Conservation (phyloP, 805 yeast genomes). For the Candida odintsovae region DNA sequence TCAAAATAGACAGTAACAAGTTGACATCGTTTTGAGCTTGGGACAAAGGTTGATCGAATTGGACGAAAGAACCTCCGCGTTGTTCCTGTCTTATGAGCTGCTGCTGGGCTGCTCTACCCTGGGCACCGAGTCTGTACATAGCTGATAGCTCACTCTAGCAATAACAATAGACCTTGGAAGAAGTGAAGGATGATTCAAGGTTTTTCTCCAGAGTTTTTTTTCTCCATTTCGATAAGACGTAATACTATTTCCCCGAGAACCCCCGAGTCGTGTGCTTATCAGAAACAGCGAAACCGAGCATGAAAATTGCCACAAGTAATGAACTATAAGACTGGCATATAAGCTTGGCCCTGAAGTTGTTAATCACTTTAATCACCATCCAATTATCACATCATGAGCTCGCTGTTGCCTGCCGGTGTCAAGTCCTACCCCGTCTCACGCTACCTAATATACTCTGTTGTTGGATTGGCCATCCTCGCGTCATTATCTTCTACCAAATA, state of each 20-base stretch:
- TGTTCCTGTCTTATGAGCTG: slow-evolving; percentile 23
- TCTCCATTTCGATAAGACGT: too few relatives aligned
- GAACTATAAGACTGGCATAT: too few relatives aligned
- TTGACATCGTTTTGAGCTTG: slow-evolving; percentile 25
- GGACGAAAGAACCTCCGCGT: slow-evolving; percentile 27
- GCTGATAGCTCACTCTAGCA: too few relatives aligned
- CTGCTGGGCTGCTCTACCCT: slow-evolving; percentile 20
- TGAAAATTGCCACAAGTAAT: too few relatives aligned
- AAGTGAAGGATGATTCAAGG: too few relatives aligned
- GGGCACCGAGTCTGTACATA: slow-evolving; percentile 25
- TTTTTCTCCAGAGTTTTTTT: not conserved
- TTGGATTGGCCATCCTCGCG: slow-evolving; percentile 27
- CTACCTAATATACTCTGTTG: slow-evolving; percentile 16
- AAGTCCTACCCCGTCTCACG: slow-evolving; percentile 30
- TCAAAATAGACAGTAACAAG: slow-evolving; percentile 19
- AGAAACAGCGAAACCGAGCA: not conserved
- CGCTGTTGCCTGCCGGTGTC: slow-evolving; percentile 33
- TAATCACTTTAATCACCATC: too few relatives aligned
- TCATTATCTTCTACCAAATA: slow-evolving; percentile 32
- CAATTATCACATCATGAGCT: slow-evolving; percentile 13
- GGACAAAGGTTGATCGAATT: slow-evolving; percentile 23
- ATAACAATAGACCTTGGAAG: too few relatives aligned
- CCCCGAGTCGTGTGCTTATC: not conserved
- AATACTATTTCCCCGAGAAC: not conserved
- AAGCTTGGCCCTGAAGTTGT: too few relatives aligned